These are phyloP conservation scores for Podospora appendiculata DNA, from an alignment of 495 filamentous ascomycete species.

Conservation along the genomic window DNA sequence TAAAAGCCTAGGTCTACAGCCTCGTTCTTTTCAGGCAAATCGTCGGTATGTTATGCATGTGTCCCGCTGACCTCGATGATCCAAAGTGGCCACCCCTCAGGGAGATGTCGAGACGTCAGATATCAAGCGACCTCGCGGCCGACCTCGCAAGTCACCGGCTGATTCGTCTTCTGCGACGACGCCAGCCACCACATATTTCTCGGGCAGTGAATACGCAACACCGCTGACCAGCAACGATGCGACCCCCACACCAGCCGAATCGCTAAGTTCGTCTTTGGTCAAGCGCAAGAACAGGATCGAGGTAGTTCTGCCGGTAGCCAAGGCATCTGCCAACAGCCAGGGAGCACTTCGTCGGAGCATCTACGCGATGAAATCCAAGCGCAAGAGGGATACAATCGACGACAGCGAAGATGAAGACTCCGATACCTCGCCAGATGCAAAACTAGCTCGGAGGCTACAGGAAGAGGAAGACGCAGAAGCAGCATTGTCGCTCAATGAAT, in stretches of 20 bases:
- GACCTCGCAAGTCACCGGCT: slow-evolving; percentile 3
- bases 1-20: background rate
- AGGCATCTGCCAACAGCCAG: background rate
- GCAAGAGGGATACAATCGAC: slow-evolving; percentile 18
- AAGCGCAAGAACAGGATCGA: slow-evolving; percentile 14
- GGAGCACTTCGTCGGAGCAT: slow-evolving; percentile 15
- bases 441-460: slow-evolving; percentile 53
- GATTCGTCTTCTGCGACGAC: slow-evolving; percentile 31
- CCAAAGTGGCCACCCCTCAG: background rate
- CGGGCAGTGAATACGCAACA: slow-evolving; percentile 59
- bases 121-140: slow-evolving; percentile 5
- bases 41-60: too few relatives aligned
- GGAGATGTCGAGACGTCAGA: background rate
- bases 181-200: slow-evolving; percentile 22
- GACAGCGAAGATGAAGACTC: slow-evolving; percentile 33
- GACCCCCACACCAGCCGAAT: slow-evolving; percentile 40
- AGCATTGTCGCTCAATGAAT: background rate
- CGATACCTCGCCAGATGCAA: slow-evolving; percentile 39
- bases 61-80: background rate
- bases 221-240: slow-evolving; percentile 66
- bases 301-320: slow-evolving; percentile 14
- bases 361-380: slow-evolving; percentile 19
- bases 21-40: too few relatives aligned
- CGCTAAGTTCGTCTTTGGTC: slow-evolving; percentile 4
- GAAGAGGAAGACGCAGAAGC: slow-evolving; percentile 47